phyloP scores from a whole-genome alignment of 192 early-diverging fungal species.

The Coemansia sp. region DNA sequence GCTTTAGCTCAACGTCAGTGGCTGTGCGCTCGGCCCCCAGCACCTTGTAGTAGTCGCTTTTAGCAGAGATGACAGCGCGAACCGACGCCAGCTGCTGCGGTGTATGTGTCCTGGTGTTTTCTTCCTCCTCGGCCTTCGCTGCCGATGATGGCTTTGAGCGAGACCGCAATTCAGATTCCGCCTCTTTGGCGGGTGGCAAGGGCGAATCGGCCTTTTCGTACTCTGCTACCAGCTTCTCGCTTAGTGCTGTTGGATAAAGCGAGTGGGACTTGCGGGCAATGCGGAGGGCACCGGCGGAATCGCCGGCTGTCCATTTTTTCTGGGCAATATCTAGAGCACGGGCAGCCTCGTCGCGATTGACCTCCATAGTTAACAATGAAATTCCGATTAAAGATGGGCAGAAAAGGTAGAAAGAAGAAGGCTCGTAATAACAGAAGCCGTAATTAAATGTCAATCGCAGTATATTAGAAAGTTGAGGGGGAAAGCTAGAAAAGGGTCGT shows the following conservation, averaged over 20 bases:
- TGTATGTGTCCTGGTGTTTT: slow-evolving; percentile 55
- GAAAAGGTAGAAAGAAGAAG: not conserved
- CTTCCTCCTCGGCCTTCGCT: not conserved
- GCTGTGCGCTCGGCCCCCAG: slow-evolving; percentile 74
- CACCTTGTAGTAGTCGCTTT: slow-evolving; percentile 80
- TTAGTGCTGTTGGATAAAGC: slow-evolving; percentile 72
- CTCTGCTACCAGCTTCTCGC: slow-evolving; percentile 56
- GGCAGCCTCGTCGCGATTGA: slow-evolving; percentile 86
- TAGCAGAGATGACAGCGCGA: slow-evolving; percentile 68
- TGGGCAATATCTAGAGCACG: slow-evolving; percentile 77
- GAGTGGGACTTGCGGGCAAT: slow-evolving; percentile 79
- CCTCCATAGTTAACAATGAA: slow-evolving; percentile 58
- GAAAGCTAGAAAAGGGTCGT: not conserved
- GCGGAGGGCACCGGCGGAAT: slow-evolving; percentile 70
- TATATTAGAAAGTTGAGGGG: too few relatives aligned
- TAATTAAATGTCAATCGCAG: not conserved
- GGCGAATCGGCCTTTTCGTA: not conserved
- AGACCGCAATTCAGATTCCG: slow-evolving; percentile 6
- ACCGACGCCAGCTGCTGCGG: slow-evolving; percentile 77
- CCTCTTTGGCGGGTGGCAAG: not conserved
- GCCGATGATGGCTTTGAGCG: not conserved
- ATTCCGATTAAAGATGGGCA: not conserved
- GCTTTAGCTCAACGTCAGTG: slow-evolving; percentile 82
- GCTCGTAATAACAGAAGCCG: too few relatives aligned
- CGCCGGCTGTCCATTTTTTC: slow-evolving; percentile 61